phyloP scores from a whole-genome alignment of 345 rosid species.

The Rhizophora mangle region DNA sequence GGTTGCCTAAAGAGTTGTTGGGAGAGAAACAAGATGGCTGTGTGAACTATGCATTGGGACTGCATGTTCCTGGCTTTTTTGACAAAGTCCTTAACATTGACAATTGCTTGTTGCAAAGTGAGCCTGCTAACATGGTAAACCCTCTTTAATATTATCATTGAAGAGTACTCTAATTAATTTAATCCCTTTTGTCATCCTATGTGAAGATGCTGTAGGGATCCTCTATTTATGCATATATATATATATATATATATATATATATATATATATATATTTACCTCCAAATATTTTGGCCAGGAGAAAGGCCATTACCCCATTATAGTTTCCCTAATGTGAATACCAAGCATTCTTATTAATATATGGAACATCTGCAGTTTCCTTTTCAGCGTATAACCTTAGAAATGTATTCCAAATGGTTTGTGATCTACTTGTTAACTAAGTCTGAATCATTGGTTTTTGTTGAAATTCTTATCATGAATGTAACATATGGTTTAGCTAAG shows the following conservation, averaged over 20 bases:
- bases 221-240: background rate
- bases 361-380: too few relatives aligned
- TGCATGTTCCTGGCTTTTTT: slow-evolving; percentile 88
- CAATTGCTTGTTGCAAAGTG: slow-evolving; percentile 80
- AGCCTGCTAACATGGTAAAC: slow-evolving; percentile 74
- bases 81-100: slow-evolving; percentile 80
- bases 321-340: background rate
- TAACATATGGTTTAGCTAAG: background rate
- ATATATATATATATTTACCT: background rate
- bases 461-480: background rate
- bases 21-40: slow-evolving; percentile 51
- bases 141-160: slow-evolving; percentile 5
- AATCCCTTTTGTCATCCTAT: background rate
- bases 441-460: background rate
- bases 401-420: background rate
- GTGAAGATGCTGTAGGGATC: background rate
- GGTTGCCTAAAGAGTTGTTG: slow-evolving; percentile 65
- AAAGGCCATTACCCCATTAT: background rate
- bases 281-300: background rate
- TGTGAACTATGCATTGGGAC: slow-evolving; percentile 62
- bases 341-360: too few relatives aligned
- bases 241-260: background rate
- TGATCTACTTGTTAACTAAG: background rate
- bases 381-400: too few relatives aligned
- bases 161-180: background rate